Evolutionary conservation across 2,329 filamentous ascomycete genomes (phyloP), one percentile per base, ranked within the genome.

Genomic region (Pseudophaeomoniella oleicola): DNA sequence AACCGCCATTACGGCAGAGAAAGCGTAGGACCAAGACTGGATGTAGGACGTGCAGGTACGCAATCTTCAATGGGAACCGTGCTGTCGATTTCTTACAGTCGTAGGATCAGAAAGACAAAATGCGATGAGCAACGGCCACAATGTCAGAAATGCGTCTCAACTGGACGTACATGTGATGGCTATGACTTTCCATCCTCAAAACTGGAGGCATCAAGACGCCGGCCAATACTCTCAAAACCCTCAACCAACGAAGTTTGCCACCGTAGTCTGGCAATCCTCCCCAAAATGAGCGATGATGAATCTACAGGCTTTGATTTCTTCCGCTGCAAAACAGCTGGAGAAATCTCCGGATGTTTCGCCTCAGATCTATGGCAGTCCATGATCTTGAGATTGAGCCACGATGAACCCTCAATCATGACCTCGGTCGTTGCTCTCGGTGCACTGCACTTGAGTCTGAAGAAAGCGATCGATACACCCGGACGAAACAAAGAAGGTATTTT

Each of bases 121-220:
- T 57, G 54, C 32, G 61, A 64, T 34, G 58, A 64, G 42, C 43
- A 42, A 4, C 48, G 49, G 16, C 58, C 59, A 9, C 51, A 50
- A 14, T 62, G 59, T 38, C 43, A 44, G 18, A 50, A 52, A 12
- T 62, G 59, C 39, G 37, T 47, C 6, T 54, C 48, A 10, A 55
- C 55, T 2, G 53, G 55, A 4, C 53, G 57, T 4, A 42, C 47
- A 3, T 62, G 58, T 36, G 57, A 63, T 35, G 60, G 62, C 11
- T 64, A 64, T 41, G 62, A 59, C 0, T 49, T 64, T 30, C 58
- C 56, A 57, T 56, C 58, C 16, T 55, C 57, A 3, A 55, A 52
- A 6, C 55, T 56, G 3, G 52, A 45, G 27, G 43, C 39, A 11
- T 48, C 49, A 32, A 38, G 37, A 5, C 37, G 36, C 10, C 6